phyloP scores from a whole-genome alignment of 2,329 filamentous ascomycete species.

The Fusarium aywerte region DNA sequence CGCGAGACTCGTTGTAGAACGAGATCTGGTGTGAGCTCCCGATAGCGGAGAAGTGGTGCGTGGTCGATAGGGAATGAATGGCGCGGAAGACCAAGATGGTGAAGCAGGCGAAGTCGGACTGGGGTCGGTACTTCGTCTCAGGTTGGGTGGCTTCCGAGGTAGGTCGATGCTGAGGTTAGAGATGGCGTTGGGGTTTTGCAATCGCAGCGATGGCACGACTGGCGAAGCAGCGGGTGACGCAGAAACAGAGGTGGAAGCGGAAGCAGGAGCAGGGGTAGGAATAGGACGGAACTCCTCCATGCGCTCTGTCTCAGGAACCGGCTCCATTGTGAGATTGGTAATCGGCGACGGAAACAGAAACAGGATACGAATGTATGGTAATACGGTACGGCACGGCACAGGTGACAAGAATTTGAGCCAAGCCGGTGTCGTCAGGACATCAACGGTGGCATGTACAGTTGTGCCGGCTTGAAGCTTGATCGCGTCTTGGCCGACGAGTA shows the following conservation, averaged over 20 bases:
- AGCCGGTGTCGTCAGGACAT: constrained; percentile 40
- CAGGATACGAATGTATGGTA: constrained; percentile 16
- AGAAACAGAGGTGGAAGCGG: constrained; percentile 56
- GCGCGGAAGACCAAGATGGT: constrained; percentile 60
- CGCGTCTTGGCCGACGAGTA: constrained; percentile 18
- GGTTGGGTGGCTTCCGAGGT: constrained; percentile 61
- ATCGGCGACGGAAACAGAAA: constrained; percentile 27
- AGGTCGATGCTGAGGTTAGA: constrained; percentile 57
- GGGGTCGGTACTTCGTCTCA: constrained; percentile 70
- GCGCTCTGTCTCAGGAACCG: constrained; percentile 74
- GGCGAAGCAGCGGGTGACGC: constrained; percentile 52
- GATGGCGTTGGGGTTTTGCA: constrained; percentile 55
- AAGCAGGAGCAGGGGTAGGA: constrained; percentile 63
- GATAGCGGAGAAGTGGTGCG: constrained; percentile 71
- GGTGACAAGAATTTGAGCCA: constrained; percentile 35
- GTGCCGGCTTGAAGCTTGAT: constrained; percentile 36
- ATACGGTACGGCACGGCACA: constrained; percentile 27
- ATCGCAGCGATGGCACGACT: constrained; percentile 64
- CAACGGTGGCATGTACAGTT: constrained; percentile 45
- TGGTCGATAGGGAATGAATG: constrained; percentile 66
- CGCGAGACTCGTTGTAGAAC: constrained; percentile 65
- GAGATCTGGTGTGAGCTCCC: constrained; percentile 66
- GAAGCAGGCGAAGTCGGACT: constrained; percentile 61
- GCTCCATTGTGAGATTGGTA: constrained; percentile 64
- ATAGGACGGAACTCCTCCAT: constrained; percentile 73